Evolutionary conservation across 768 basidiomycete species (phyloP).

Genomic region (Artomyces pyxidatus): DNA sequence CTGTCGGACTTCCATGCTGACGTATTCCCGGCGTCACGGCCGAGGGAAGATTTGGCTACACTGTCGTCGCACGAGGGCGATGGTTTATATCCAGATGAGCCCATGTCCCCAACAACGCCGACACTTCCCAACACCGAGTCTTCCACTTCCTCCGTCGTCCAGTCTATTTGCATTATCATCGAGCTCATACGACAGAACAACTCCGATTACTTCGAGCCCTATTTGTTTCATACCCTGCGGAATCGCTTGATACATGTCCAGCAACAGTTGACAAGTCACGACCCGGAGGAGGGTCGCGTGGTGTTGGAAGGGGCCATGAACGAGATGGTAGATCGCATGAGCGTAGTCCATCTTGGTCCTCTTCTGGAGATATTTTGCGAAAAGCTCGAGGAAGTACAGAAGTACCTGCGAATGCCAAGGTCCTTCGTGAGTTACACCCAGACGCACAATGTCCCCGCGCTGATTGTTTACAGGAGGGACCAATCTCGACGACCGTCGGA

Average conservation of each 20-base stretch:
- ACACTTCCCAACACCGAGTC: constrained; percentile 40
- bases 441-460: neutral
- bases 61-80: constrained; percentile 15
- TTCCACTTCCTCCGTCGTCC: constrained; percentile 70
- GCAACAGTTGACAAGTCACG: constrained; percentile 47
- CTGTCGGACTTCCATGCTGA: constrained; percentile 48
- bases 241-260: constrained; percentile 86
- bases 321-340: constrained; percentile 78
- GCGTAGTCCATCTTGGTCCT: constrained; percentile 84
- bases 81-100: constrained; percentile 12
- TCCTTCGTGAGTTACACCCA: constrained; percentile 51
- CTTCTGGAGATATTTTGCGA: constrained; percentile 69
- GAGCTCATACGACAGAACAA: constrained; percentile 97
- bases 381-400: constrained; percentile 59
- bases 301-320: constrained; percentile 63
- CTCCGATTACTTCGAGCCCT: constrained; percentile 97
- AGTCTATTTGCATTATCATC: constrained; percentile 82
- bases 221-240: constrained; percentile 88
- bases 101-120: constrained; percentile 12
- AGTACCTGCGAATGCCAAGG: constrained; percentile 61
- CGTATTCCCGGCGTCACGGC: no score
- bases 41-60: neutral
- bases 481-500: constrained; percentile 69
- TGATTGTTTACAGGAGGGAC: constrained; percentile 42
- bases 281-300: constrained; percentile 52